Percentiles rank a stretch among this genome's conserved stretches.
Evolutionary conservation across 352 stramenopile species (phyloP).

Genomic region (Thalassiosira ordinaria): DNA sequence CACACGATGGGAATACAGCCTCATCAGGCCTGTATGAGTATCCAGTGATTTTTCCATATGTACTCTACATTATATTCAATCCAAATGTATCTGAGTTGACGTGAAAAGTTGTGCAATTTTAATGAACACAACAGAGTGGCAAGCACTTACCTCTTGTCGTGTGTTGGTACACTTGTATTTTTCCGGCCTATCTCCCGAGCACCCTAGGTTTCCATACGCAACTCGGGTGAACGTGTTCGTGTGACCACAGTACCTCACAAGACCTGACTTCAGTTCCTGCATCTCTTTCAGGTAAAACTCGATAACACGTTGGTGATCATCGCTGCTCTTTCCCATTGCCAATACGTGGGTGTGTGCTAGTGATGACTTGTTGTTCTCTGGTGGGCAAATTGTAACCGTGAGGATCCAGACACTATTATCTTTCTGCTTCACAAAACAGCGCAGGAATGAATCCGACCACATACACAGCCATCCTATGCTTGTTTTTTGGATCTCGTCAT

Average conservation of each 20-base stretch:
- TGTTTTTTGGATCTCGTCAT: background rate
- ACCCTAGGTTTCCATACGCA: background rate
- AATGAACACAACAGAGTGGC: background rate
- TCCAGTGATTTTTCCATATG: slow-evolving; percentile 2
- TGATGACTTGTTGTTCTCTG: slow-evolving; percentile 5
- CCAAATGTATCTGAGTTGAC: too few species aligned
- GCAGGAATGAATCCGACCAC: slow-evolving; percentile 27
- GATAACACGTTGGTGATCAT: slow-evolving; percentile 20
- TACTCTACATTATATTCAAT: too few species aligned
- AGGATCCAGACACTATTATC: slow-evolving; percentile 38
- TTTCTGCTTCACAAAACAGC: slow-evolving; percentile 34
- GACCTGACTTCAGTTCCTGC: slow-evolving; percentile 14
- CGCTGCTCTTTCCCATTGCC: slow-evolving; percentile 21
- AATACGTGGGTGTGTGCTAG: slow-evolving; percentile 15
- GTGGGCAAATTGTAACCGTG: slow-evolving; percentile 19
- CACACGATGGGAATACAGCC: too few species aligned
- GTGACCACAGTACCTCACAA: background rate
- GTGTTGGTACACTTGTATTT: background rate
- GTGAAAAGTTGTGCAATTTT: background rate
- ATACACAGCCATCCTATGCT: background rate
- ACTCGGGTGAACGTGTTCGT: slow-evolving; percentile 1
- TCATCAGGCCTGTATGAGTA: too few species aligned
- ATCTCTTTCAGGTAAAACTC: slow-evolving; percentile 10
- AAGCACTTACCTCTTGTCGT: slow-evolving; percentile 7
- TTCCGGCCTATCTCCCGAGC: background rate